Conservation (phyloP, 2,329 filamentous ascomycete genomes). For the Ophiosphaerella korrae region DNA sequence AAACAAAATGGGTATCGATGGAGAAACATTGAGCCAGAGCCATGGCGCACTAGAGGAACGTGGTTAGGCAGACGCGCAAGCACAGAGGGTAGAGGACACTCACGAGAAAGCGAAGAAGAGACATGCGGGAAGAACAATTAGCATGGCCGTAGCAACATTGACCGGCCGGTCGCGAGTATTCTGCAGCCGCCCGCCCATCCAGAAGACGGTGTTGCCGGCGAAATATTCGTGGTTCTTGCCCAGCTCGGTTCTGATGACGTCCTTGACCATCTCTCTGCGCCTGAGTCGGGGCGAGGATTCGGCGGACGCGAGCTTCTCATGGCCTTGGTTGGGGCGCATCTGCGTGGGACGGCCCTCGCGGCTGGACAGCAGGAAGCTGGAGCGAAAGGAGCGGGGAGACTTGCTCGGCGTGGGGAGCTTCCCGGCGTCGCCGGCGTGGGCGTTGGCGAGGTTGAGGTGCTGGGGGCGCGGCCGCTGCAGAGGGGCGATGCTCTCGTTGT, state of each 20-base stretch:
- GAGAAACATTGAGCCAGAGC: conserved; percentile 84
- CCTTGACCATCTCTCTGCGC: conserved; percentile 48
- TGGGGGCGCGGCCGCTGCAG: conserved; percentile 65
- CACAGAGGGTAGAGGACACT: conserved; percentile 33
- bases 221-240: conserved; percentile 91
- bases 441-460: conserved; percentile 65
- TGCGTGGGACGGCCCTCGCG: conserved; percentile 56
- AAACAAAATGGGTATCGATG: conserved; percentile 86
- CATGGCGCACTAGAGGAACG: conserved; percentile 65
- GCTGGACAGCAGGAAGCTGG: conserved; percentile 71
- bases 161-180: conserved; percentile 87
- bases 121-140: conserved; percentile 77
- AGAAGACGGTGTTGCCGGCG: conserved; percentile 90
- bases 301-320: conserved; percentile 82
- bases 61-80: conserved; percentile 15
- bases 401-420: conserved; percentile 65
- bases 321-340: conserved; percentile 61
- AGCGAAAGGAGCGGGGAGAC: conserved; percentile 77
- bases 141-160: conserved; percentile 81
- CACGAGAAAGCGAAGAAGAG: conserved; percentile 85
- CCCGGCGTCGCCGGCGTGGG: conserved; percentile 60
- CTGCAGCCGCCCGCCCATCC: conserved; percentile 80
- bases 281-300: conserved; percentile 73
- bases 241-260: conserved; percentile 50
- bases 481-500: conserved; percentile 79